These are phyloP conservation scores for Backusella tarrabulga DNA, from an alignment of 192 early-diverging fungal genomes.

Conservation along the genomic window DNA sequence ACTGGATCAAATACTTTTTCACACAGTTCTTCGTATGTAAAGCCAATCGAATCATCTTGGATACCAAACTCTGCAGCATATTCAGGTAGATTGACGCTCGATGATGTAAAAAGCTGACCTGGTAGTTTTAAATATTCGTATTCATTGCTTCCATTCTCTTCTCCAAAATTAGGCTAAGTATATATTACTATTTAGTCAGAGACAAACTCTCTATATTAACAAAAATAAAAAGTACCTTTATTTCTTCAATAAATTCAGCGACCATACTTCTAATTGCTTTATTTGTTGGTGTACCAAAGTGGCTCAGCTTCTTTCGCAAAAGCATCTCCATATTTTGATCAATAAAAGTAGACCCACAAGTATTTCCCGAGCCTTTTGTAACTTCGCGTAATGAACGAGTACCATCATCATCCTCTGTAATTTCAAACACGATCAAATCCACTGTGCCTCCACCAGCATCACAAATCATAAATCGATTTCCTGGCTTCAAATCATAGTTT, in stretches of 20 bases:
- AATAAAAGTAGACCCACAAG: conserved; percentile 45
- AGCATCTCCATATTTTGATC: conserved; percentile 40
- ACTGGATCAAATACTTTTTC: conserved; percentile 51
- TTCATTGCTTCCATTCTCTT: conserved; percentile 36
- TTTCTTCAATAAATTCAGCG: conserved; percentile 36
- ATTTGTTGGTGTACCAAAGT: conserved; percentile 32
- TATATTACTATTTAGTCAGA: too few species aligned
- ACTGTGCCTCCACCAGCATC: conserved; percentile 51
- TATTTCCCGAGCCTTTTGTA: conserved; percentile 42
- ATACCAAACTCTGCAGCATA: conserved; percentile 38
- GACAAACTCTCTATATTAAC: not conserved
- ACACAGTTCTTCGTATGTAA: conserved; percentile 44
- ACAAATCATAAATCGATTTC: conserved; percentile 46
- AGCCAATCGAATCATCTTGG: conserved; percentile 39
- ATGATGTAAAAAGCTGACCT: conserved; percentile 27
- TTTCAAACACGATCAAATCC: conserved; percentile 45
- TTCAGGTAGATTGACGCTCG: conserved; percentile 32
- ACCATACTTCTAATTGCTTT: conserved; percentile 37
- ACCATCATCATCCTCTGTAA: conserved; percentile 22
- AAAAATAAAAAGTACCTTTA: conserved; percentile 39
- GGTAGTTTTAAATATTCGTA: conserved; percentile 36
- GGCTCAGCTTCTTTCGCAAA: conserved; percentile 32
- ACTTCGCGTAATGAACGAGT: conserved; percentile 36
- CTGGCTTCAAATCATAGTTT: conserved; percentile 40
- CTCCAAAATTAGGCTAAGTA: not conserved